Evolutionary conservation across 1,284 basidiomycete species (phyloP).

Genomic region (Mycosarcoma mackinlayi): DNA sequence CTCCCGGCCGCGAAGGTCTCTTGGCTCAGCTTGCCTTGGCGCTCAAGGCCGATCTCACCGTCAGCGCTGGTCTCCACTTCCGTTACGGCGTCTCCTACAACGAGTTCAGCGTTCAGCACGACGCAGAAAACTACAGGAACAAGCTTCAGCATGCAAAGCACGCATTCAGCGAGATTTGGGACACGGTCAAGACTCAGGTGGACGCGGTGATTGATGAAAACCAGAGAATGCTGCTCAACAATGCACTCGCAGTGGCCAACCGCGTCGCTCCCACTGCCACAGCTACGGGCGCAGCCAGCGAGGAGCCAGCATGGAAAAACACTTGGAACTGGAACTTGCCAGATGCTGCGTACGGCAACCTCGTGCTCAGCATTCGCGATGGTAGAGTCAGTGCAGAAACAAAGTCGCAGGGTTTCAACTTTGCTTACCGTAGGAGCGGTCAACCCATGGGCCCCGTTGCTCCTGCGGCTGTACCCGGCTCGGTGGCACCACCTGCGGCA

Average conservation of each 20-base stretch:
- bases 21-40: slow-evolving; percentile 89
- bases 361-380: slow-evolving; percentile 88
- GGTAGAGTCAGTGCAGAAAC: slow-evolving; percentile 91
- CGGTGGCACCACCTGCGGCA: slow-evolving; percentile 2
- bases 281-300: slow-evolving; percentile 73
- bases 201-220: slow-evolving; percentile 90
- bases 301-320: slow-evolving; percentile 75
- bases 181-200: slow-evolving; percentile 89
- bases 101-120: slow-evolving; percentile 91
- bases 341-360: slow-evolving; percentile 89
- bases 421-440: slow-evolving; percentile 80
- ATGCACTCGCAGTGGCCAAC: slow-evolving; percentile 86
- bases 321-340: slow-evolving; percentile 98
- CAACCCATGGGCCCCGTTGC: slow-evolving; percentile 44
- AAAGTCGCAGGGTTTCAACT: slow-evolving; percentile 95
- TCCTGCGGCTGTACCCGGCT: slow-evolving; percentile 15
- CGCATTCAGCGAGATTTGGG: slow-evolving; percentile 89
- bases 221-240: slow-evolving; percentile 87
- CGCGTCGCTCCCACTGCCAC: slow-evolving; percentile 77
- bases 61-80: slow-evolving; percentile 96
- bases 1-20: slow-evolving; percentile 91
- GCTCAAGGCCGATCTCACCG: slow-evolving; percentile 91
- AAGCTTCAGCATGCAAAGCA: slow-evolving; percentile 85
- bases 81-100: slow-evolving; percentile 96
- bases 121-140: slow-evolving; percentile 86